Evolutionary conservation across 305 asterid genomes (phyloP), one percentile per base, ranked within the genome.

Genomic region (Fraxinus sp.): DNA sequence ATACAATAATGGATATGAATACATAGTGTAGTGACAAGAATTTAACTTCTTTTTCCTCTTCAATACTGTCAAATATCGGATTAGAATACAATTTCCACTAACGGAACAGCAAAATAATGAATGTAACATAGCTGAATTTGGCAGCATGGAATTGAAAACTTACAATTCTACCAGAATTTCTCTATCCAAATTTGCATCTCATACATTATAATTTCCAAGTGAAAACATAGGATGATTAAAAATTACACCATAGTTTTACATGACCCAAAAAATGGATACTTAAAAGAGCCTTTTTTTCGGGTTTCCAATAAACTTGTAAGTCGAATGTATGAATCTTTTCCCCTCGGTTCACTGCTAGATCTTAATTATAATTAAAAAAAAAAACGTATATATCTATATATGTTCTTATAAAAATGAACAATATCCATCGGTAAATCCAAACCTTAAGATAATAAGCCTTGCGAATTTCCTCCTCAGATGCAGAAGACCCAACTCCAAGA

Each of bases 361-460:
- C 59, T 44, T 49, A 49, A 49, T 49, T 16, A 14, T 49, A 57
- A 44, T 44, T 36, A 41, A 39, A 0, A n/a, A 20, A 3, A 6
- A 57, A n/a, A 57, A 57, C 4, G 71, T 59, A 7, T 2, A 59
- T 55, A 55, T n/a, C 24, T 55, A n/a, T 5, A n/a, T 16, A 5
- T 13, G 9, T 55, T 55, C 64, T 46, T 46, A 55, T n/a, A 52
- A 52, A 52, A 49, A 16, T 52, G 24, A 52, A 52, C 22, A 52
- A 52, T 52, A n/a, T 52, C 4, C 64, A 52, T 16, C 64, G 32
- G 28, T 2, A 11, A 73, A 39, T 55, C 20, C 78, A 33, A 55
- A 95, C 98, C 98, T 94, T 95, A 16, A 91, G 90, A 85, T 94
- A 94, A 83, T 92, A 95, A 20, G 97, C 98, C 86, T 91, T 95